phyloP scores from a whole-genome alignment of 139 green algal genomes.

The Chlorella sp. region DNA sequence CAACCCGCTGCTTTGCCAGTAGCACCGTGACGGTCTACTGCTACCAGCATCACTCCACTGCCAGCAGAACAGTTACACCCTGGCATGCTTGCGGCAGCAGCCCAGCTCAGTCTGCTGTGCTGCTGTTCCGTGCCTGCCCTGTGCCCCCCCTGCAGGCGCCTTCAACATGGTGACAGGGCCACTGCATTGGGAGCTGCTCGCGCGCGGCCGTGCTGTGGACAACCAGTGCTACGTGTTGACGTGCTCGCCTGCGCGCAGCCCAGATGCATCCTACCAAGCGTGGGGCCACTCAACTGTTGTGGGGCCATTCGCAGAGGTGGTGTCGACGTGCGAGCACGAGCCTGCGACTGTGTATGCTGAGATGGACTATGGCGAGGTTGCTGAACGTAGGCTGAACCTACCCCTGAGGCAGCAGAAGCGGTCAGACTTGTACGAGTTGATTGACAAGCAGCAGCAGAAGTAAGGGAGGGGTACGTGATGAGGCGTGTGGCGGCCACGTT shows the following conservation, averaged over 20 bases:
- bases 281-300: constrained; percentile 78
- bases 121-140: no score
- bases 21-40: no score
- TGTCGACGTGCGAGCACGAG: constrained; percentile 57
- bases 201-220: constrained; percentile 81
- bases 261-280: constrained; percentile 53
- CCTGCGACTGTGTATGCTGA: constrained; percentile 37
- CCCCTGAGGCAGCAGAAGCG: constrained; percentile 4
- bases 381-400: background rate
- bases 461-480: no score
- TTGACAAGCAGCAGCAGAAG: no score
- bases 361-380: constrained; percentile 58
- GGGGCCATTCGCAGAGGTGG: constrained; percentile 71
- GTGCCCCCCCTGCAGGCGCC: constrained; percentile 64
- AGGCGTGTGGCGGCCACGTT: no score
- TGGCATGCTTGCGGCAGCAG: no score
- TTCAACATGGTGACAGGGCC: constrained; percentile 92
- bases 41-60: no score
- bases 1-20: no score
- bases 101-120: no score
- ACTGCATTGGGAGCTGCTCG: constrained; percentile 94
- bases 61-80: background rate
- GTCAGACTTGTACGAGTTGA: background rate
- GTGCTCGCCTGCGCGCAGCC: constrained; percentile 83
- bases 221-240: constrained; percentile 90